Conservation (phyloP, 2,329 filamentous ascomycete genomes). For the Aspergillus cejpii region DNA sequence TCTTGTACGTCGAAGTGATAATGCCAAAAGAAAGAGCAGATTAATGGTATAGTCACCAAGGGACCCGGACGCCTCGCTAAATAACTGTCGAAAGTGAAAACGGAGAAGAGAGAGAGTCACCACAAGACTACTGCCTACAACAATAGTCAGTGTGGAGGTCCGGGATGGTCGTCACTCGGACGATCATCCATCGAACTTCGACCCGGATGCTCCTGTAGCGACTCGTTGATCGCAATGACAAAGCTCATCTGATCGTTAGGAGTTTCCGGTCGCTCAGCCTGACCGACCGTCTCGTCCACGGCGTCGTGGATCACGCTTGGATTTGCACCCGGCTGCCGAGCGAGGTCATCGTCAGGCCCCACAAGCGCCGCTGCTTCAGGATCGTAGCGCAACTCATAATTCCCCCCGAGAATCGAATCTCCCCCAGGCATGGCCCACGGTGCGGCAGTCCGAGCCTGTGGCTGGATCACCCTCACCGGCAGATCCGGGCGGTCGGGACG, state of each 20-base stretch:
- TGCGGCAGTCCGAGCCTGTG: slow-evolving; percentile 48
- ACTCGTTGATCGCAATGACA: too few relatives aligned
- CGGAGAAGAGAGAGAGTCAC: not conserved
- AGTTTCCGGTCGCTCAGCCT: not conserved
- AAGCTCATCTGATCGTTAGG: not conserved
- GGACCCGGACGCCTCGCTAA: slow-evolving; percentile 13
- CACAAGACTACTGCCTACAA: not conserved
- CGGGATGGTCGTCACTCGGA: not conserved
- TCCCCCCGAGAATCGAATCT: slow-evolving; percentile 18
- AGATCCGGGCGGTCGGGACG: slow-evolving; percentile 16
- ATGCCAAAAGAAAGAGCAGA: not conserved
- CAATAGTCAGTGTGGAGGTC: not conserved
- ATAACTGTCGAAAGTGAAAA: slow-evolving; percentile 1
- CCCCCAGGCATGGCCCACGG: slow-evolving; percentile 48
- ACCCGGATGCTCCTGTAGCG: too few relatives aligned
- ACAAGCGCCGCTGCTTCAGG: slow-evolving; percentile 36
- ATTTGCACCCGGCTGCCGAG: slow-evolving; percentile 3
- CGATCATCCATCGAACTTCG: not conserved
- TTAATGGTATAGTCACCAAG: not conserved
- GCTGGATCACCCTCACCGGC: slow-evolving; percentile 55
- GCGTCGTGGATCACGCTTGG: not conserved
- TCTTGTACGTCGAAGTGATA: not conserved
- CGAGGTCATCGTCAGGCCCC: slow-evolving; percentile 19
- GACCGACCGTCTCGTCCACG: not conserved
- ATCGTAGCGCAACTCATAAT: slow-evolving; percentile 34